A percentile compares a stretch with the other conserved stretches of the same genome.
Evolutionary conservation across 1,139 yeast species (phyloP).

Genomic region (Debaryomyces fabryi): DNA sequence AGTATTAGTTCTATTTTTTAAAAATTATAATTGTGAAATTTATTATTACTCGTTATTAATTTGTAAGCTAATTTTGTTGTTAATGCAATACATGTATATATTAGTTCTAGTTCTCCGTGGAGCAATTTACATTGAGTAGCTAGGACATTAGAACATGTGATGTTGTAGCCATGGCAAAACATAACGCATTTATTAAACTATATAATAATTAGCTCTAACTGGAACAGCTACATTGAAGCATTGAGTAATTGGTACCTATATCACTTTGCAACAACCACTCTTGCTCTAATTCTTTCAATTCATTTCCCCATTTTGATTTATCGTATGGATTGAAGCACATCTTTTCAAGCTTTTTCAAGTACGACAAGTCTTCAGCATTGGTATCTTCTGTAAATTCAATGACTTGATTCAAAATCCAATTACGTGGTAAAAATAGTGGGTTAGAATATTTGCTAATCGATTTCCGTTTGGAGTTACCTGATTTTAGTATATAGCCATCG

Average conservation of each 20-base stretch:
- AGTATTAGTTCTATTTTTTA: conserved; percentile 7
- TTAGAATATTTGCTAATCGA: conserved; percentile 52
- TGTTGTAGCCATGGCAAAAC: too few species aligned
- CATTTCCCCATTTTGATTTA: conserved; percentile 61
- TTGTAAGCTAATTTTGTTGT: too few species aligned
- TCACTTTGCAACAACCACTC: conserved; percentile 57
- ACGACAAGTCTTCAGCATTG: conserved; percentile 36
- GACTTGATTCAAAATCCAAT: conserved; percentile 87
- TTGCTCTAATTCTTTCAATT: conserved; percentile 55
- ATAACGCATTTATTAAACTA: neutral
- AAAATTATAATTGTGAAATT: neutral
- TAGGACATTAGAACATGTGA: too few species aligned
- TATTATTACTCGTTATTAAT: neutral
- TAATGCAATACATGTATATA: too few species aligned
- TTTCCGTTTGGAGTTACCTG: conserved; percentile 32
- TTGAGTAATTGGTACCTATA: conserved; percentile 47
- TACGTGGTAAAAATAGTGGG: conserved; percentile 82
- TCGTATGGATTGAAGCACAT: conserved; percentile 72
- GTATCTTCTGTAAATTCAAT: conserved; percentile 51
- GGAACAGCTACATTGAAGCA: conserved; percentile 70
- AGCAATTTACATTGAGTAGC: too few species aligned
- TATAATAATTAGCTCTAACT: conserved; percentile 35
- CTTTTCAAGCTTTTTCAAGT: conserved; percentile 55
- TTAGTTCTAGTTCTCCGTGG: too few species aligned
- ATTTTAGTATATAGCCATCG: conserved; percentile 38